Evolutionary conservation across 1,284 basidiomycete species (phyloP), one percentile per base, ranked within the genome.

Genomic region (Garcileccinum viscosum): DNA sequence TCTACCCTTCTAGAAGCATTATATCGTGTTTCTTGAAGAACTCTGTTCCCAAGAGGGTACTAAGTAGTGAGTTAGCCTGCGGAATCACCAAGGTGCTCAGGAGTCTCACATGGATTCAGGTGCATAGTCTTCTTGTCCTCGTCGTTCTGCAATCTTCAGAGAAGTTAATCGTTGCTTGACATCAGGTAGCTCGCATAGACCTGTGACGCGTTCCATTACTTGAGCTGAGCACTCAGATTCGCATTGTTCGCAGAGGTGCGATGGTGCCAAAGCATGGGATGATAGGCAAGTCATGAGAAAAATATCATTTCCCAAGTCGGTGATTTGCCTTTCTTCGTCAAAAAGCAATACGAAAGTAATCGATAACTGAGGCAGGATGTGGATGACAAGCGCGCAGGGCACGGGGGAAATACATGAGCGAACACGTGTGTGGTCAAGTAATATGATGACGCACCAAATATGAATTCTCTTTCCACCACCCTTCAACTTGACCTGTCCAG

Each of bases 161-260:
- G n/a, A 33, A 19, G 62, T 47, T 69, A 24, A 69, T 56, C 24
- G 19, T 42, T 61, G 22, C 40, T 2, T 67, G 44, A 15, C 74
- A 4, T 53, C 56, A 93, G 92, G 42, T 93, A 90, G 90, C 81
- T 94, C 32, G 91, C 92, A 7, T 94, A 92, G 93, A 90, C 89
- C 15, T 93, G 91, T 80, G 93, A 94, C 75, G 90, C 92, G 3
- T 87, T 92, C 73, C 92, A 95, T 80, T 96, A 95, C 82, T 96
- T 96, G 84, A 89, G 90, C 42, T 94, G 95, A 11, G 91, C 93
- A 1, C 87, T 96, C 70, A 90, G 88, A 38, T 86, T 95, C 24
- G 82, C 84, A 2, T 80, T 83, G 42, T 87, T 96, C 4, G 80
- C 86, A 60, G 73, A 70, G n/a, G n/a, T n/a, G n/a, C n/a, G n/a